Base-by-base conservation (phyloP, 75 land plant species). In the Adiantum capillusveneris region DNA sequence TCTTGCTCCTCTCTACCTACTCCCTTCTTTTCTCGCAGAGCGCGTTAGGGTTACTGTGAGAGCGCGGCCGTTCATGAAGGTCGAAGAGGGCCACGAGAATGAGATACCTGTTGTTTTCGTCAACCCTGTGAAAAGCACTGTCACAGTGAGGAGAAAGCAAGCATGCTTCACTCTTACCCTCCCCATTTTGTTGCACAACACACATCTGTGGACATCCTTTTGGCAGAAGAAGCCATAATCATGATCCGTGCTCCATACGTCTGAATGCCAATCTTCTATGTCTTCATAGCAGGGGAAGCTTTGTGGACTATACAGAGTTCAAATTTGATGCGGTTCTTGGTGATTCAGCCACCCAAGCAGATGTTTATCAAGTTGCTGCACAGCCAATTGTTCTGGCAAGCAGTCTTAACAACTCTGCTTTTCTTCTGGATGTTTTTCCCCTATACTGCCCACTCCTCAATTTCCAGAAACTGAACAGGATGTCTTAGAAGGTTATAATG, bases 401-500 rank as follows among this genome's bases (percentile, higher is more conserved):
- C 18, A 42, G 18, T 62, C 16, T 29, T 31, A 6, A 16, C 19
- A 25, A 3, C 44, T 59, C 13, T 44, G 20, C 20, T 19, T 41
- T 41, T 14, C 9, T 41, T 9, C 9, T 41, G 14, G 14, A 41
- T 41, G 43, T 41, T 41, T 41, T 41, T 41, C 43, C 9, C 43
- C 43, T 41, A 9, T 41, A 14, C 14, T 41, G 9, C 43, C 14
- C 43, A 41, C n/a, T n/a, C n/a, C n/a, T n/a, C n/a, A n/a, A n/a
- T n/a, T n/a, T n/a, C n/a, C n/a, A n/a, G n/a, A n/a, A n/a, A n/a
- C n/a, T n/a, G 21, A 41, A 49, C 53, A 72, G 74, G 74, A 72
- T 65, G 74, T 72, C 41, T 56, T 72, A 14, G 55, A 72, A 34
- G 74, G 74, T 16, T 72, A 72, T 37, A 72, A 72, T 72, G 74